Base-by-base conservation (phyloP, 495 filamentous ascomycete genomes). In the Neurospora sp. region DNA sequence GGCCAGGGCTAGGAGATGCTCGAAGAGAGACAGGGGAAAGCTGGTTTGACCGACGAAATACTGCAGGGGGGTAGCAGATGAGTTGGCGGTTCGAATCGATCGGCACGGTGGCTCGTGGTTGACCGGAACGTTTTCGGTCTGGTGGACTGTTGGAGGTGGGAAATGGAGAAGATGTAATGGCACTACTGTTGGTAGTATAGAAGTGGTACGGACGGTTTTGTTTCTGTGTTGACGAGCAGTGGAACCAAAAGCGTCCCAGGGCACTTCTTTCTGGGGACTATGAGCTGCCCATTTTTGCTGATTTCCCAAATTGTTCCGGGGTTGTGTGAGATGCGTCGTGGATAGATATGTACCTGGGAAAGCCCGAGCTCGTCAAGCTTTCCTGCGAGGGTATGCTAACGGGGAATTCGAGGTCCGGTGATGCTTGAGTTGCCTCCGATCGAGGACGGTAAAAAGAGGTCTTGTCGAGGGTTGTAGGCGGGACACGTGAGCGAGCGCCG, bases 221-320 rank as follows among this genome's bases (percentile, higher is more conserved):
- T 66, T 66, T 66, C 27, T 35, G 54, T 35, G 54, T 66, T 66
- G 54, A 66, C 69, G 48, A 42, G 48, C 72, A 74, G 20, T 14
- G 27, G 72, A 74, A 70, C 69, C 41, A 59, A 8, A 12, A 69
- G 62, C 59, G 75, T 72, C 62, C 71, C 42, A 71, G 62, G 46
- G 75, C 71, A 74, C 73, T 75, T 73, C 73, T 20, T 39, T 44
- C 37, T n/a, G 72, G 70, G 75, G 74, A 39, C 69, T 66, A 66
- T 66, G 27, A 66, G 54, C 54, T 70, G 16, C 62, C 48, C 77
- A 78, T 78, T 44, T 72, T 77, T 73, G 48, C 23, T 18, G 59
- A 70, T 46, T 41, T 20, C 38, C 46, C 42, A 66, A 66, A 66
- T 66, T 66, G 54, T 35, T 66, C 54, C 54, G 54, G 27, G 54